These are phyloP conservation scores for Trichoderma sp. DNA, from an alignment of 2,329 filamentous ascomycete genomes.

Conservation along the genomic window DNA sequence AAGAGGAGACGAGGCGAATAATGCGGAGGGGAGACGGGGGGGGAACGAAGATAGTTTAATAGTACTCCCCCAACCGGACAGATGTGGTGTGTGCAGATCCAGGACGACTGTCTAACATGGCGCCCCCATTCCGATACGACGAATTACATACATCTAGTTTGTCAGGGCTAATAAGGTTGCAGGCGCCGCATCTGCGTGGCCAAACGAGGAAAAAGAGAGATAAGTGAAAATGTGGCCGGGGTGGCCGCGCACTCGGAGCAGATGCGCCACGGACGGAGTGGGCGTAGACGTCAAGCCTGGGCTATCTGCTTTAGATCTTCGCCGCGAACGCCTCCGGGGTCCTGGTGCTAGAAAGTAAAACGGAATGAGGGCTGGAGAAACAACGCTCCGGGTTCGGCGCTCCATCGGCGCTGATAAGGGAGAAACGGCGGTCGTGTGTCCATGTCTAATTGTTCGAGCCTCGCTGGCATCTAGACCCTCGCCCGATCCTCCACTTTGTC, in stretches of 20 bases:
- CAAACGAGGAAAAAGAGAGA: not conserved
- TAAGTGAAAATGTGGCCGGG: slow-evolving; percentile 3
- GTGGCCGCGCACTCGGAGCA: slow-evolving; percentile 20
- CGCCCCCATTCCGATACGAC: not conserved
- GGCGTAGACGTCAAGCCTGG: slow-evolving; percentile 14
- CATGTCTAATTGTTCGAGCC: slow-evolving; percentile 3
- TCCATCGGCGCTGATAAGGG: slow-evolving; percentile 11
- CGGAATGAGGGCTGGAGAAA: too few relatives aligned
- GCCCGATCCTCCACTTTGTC: slow-evolving; percentile 14
- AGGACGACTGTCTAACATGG: slow-evolving; percentile 7
- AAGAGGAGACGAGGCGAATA: slow-evolving; percentile 20
- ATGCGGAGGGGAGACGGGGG: slow-evolving; percentile 19
- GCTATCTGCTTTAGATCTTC: not conserved
- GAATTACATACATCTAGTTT: slow-evolving; percentile 13
- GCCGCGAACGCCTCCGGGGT: slow-evolving; percentile 12
- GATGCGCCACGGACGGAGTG: slow-evolving; percentile 21
- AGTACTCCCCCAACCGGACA: slow-evolving; percentile 2
- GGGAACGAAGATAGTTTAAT: slow-evolving; percentile 24
- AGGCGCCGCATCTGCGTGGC: slow-evolving; percentile 8
- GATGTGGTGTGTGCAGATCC: slow-evolving; percentile 21
- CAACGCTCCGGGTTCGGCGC: slow-evolving; percentile 14
- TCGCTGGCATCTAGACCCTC: slow-evolving; percentile 21
- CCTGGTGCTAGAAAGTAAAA: slow-evolving; percentile 5
- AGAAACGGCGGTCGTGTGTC: not conserved
- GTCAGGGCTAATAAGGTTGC: slow-evolving; percentile 24